phyloP scores from a whole-genome alignment of 2,329 filamentous ascomycete species.

The Botrytis medusae region DNA sequence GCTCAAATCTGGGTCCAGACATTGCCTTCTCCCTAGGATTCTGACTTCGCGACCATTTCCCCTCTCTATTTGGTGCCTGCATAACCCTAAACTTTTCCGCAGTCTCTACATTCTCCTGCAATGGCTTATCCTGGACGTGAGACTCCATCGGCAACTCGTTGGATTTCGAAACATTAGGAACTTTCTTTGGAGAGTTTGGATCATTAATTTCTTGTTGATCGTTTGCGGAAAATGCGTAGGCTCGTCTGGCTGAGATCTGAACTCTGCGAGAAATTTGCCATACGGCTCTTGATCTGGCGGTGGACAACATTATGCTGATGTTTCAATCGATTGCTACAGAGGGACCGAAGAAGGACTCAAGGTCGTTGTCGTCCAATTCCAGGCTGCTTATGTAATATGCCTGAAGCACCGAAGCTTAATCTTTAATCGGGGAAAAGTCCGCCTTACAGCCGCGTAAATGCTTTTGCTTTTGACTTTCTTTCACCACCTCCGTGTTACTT shows the following conservation, averaged over 20 bases:
- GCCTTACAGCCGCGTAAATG: slow-evolving; percentile 2
- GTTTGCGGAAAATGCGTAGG: slow-evolving; percentile 49
- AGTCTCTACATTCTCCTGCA: slow-evolving; percentile 56
- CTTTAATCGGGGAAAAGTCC: slow-evolving; percentile 16
- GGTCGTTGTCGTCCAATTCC: slow-evolving; percentile 17
- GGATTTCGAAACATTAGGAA: slow-evolving; percentile 58
- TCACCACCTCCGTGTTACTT: slow-evolving; percentile 14
- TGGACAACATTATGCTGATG: slow-evolving; percentile 45
- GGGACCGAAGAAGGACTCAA: background rate
- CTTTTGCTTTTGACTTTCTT: slow-evolving; percentile 14
- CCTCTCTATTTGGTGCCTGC: slow-evolving; percentile 84
- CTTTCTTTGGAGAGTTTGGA: slow-evolving; percentile 48
- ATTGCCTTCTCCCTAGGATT: slow-evolving; percentile 78
- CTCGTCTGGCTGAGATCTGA: slow-evolving; percentile 33
- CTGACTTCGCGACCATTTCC: slow-evolving; percentile 85
- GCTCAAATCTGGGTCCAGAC: slow-evolving; percentile 93
- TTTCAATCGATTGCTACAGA: slow-evolving; percentile 32
- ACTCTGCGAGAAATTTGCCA: slow-evolving; percentile 43
- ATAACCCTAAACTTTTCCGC: slow-evolving; percentile 34
- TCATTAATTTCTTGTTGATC: slow-evolving; percentile 42
- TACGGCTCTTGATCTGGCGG: slow-evolving; percentile 43
- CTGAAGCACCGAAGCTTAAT: slow-evolving; percentile 19
- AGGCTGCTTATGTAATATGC: slow-evolving; percentile 15
- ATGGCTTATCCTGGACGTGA: slow-evolving; percentile 49
- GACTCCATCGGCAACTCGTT: slow-evolving; percentile 56